Evolutionary conservation across 805 yeast genomes (phyloP), one percentile per base, ranked within the genome.

Genomic region (Clavispora santaluciae): DNA sequence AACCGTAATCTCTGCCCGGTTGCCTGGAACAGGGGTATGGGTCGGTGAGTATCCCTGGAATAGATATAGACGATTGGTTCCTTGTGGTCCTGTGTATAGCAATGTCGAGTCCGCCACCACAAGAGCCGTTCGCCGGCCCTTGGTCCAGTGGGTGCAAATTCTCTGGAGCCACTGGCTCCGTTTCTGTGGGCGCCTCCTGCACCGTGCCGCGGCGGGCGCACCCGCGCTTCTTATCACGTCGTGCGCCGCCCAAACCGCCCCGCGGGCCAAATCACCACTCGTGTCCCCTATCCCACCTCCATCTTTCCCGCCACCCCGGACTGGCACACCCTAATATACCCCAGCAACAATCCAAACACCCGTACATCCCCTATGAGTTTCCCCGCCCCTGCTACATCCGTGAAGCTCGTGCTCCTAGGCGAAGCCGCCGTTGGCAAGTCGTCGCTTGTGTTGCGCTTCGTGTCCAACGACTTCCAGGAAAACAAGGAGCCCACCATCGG

Each of bases 391-490:
- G 36, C 54, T 21, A 50, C 54, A 15, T 48, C 54, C 15, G 54
- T 79, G 61, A 85, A 85, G 58, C 72, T 85, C 31, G 93, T 85
- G 7, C 76, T 85, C 26, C 69, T 85, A 39, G 91, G 86, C 17
- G 95, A 86, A 60, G 83, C 90, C 9, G 87, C 93, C 2, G 95
- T 86, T 16, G 95, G 95, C 18, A 86, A 81, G 56, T 70, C 75
- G n/a, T 79, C 86, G 0, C 72, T 81, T 6, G 85, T 81, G 6
- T 80, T 79, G 46, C 65, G 91, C 43, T 83, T 83, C 48, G 86
- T 82, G 22, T 81, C 83, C 55, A 82, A 83, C 50, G 75, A 83
- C 16, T 85, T 85, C 61, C 84, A 81, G 44, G 86, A 80, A 49
- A 66, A 77, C 59, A 73, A 85, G 48, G 89, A 84, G 60, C 83